Conservation (phyloP, 2,329 filamentous ascomycete species). For the Colletotrichum tofieldiae region DNA sequence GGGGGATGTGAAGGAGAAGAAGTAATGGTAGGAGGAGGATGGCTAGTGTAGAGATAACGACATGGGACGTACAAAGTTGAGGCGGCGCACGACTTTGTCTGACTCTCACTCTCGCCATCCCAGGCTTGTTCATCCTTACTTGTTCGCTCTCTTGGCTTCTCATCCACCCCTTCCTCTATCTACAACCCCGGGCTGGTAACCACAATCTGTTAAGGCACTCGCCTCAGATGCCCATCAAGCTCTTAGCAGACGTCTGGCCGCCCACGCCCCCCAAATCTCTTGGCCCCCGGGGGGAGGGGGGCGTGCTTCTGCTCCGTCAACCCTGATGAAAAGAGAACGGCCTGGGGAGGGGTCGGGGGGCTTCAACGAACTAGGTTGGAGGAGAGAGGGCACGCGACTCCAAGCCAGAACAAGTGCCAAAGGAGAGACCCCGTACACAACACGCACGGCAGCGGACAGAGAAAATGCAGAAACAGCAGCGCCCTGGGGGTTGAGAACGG, state of each 20-base stretch:
- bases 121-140: slow-evolving; percentile 28
- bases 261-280: slow-evolving; percentile 26
- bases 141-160: neutral
- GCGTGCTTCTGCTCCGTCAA: slow-evolving; percentile 2
- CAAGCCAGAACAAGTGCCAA: slow-evolving; percentile 27
- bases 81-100: slow-evolving; percentile 29
- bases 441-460: slow-evolving; percentile 1
- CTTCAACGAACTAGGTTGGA: slow-evolving; percentile 19
- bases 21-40: neutral
- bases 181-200: slow-evolving; percentile 30
- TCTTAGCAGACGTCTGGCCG: slow-evolving; percentile 32
- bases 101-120: slow-evolving; percentile 34
- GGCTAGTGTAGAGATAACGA: slow-evolving; percentile 26
- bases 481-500: slow-evolving; percentile 6
- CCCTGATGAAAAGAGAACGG: slow-evolving; percentile 18
- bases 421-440: slow-evolving; percentile 23
- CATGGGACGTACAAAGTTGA: slow-evolving; percentile 25
- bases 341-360: slow-evolving; percentile 14
- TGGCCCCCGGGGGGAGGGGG: slow-evolving; percentile 2
- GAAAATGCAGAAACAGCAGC: neutral
- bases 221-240: slow-evolving; percentile 26
- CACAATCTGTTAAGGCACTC: slow-evolving; percentile 25
- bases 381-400: slow-evolving; percentile 41
- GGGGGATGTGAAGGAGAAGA: slow-evolving; percentile 4
- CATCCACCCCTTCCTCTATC: slow-evolving; percentile 18